Evolutionary conservation across 352 stramenopile genomes (phyloP).

Genomic region (Salisapilia sapeloensis): DNA sequence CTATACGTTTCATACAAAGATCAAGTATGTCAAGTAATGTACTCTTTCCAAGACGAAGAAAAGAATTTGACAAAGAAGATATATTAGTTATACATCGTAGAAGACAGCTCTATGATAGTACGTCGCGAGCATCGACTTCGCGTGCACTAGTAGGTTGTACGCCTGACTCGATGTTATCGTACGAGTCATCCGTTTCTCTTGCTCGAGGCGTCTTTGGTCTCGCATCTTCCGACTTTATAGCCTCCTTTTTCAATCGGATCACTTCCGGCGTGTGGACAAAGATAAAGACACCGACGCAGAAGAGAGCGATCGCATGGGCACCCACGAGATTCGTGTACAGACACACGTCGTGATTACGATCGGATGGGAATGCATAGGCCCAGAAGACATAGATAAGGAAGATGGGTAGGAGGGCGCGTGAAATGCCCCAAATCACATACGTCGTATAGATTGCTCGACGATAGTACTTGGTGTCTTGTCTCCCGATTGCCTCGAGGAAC

Average conservation of each 20-base stretch:
- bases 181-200: slow-evolving; percentile 21
- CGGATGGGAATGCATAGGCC: slow-evolving; percentile 46
- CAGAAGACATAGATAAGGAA: slow-evolving; percentile 66
- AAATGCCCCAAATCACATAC: slow-evolving; percentile 59
- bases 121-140: too few relatives aligned
- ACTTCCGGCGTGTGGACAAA: slow-evolving; percentile 70
- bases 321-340: slow-evolving; percentile 62
- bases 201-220: slow-evolving; percentile 9
- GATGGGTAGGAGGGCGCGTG: slow-evolving; percentile 47
- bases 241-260: slow-evolving; percentile 4
- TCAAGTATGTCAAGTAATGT: too few relatives aligned
- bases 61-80: too few relatives aligned
- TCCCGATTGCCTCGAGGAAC: slow-evolving; percentile 54
- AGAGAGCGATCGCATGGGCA: slow-evolving; percentile 62
- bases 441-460: slow-evolving; percentile 55
- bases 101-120: too few relatives aligned
- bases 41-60: too few relatives aligned
- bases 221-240: slow-evolving; percentile 1
- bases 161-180: slow-evolving; percentile 39
- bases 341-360: slow-evolving; percentile 57
- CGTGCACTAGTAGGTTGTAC: slow-evolving; percentile 26
- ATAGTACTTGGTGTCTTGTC: slow-evolving; percentile 41
- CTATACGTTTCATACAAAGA: too few relatives aligned
- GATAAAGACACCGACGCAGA: slow-evolving; percentile 68
- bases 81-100: too few relatives aligned